Evolutionary conservation across 139 green algal species (phyloP).

Genomic region (Micromonas commoda): DNA sequence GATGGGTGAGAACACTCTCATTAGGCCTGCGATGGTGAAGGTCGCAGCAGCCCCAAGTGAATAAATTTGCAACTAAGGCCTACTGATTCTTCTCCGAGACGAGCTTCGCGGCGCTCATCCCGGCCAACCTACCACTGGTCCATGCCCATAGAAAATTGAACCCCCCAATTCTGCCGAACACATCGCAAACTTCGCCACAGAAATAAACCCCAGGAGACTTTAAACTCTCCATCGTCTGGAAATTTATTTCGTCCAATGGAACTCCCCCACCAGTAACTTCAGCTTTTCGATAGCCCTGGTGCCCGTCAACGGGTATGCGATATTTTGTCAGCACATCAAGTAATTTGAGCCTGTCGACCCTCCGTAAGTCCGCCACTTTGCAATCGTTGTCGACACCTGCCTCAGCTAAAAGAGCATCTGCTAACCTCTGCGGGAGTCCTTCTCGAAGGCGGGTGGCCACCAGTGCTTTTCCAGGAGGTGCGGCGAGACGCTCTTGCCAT

Average conservation of each 20-base stretch:
- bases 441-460: constrained; percentile 47
- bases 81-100: neutral
- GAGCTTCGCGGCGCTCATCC: constrained; percentile 45
- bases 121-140: constrained; percentile 63
- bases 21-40: constrained; percentile 96
- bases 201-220: constrained; percentile 54
- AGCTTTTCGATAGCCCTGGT: constrained; percentile 34
- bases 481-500: constrained; percentile 51
- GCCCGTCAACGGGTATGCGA: constrained; percentile 9
- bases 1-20: constrained; percentile 65
- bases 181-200: constrained; percentile 79
- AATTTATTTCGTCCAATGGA: constrained; percentile 62
- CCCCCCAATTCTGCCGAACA: constrained; percentile 82
- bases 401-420: constrained; percentile 59
- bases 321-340: constrained; percentile 38
- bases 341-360: constrained; percentile 48
- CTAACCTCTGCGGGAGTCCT: constrained; percentile 48
- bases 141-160: constrained; percentile 95
- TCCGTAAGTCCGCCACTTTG: constrained; percentile 42
- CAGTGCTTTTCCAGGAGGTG: constrained; percentile 33
- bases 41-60: constrained; percentile 42
- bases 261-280: constrained; percentile 82
- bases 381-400: constrained; percentile 38
- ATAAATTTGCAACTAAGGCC: neutral
- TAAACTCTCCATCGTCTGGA: constrained; percentile 58